Conservation (phyloP, 495 filamentous ascomycete species). For the Peziza echinospora region DNA sequence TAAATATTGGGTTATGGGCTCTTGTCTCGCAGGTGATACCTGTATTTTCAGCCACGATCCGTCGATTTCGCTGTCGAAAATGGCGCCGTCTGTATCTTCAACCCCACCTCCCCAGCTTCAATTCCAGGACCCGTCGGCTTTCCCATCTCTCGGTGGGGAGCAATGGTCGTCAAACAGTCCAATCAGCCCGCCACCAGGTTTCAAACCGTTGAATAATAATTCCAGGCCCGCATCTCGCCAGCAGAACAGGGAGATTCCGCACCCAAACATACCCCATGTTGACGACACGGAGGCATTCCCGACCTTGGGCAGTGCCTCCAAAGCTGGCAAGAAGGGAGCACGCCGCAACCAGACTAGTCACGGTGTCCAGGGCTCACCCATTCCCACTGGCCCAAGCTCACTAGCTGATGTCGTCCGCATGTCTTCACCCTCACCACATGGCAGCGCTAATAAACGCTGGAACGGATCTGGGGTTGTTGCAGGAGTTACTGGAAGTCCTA, state of each 20-base stretch:
- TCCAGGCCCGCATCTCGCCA: conserved; percentile 80
- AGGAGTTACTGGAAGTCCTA: conserved; percentile 10
- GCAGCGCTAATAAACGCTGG: conserved; percentile 20
- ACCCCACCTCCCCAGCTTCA: conserved; percentile 39
- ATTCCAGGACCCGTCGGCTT: conserved; percentile 71
- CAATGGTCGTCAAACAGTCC: conserved; percentile 35
- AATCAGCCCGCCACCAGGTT: conserved; percentile 38
- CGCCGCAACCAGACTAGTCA: conserved; percentile 13
- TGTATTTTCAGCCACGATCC: conserved; percentile 98
- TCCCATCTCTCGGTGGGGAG: conserved; percentile 54
- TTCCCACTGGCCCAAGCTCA: conserved; percentile 48
- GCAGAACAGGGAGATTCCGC: conserved; percentile 39
- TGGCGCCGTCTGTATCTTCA: conserved; percentile 3
- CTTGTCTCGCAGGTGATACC: conserved; percentile 80
- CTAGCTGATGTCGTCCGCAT: conserved; percentile 88
- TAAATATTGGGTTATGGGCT: conserved; percentile 98
- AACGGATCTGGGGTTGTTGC: conserved; percentile 10
- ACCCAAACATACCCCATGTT: conserved; percentile 49
- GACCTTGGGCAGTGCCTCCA: conserved; percentile 58
- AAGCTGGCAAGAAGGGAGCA: conserved; percentile 49
- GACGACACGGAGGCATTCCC: conserved; percentile 96
- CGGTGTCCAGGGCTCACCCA: conserved; percentile 47
- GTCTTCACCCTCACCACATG: conserved; percentile 44
- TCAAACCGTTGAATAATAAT: conserved; percentile 33
- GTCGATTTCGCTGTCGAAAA: conserved; percentile 25